Evolutionary conservation across 1,284 basidiomycete genomes (phyloP).

Genomic region (Xanthoconium separans): DNA sequence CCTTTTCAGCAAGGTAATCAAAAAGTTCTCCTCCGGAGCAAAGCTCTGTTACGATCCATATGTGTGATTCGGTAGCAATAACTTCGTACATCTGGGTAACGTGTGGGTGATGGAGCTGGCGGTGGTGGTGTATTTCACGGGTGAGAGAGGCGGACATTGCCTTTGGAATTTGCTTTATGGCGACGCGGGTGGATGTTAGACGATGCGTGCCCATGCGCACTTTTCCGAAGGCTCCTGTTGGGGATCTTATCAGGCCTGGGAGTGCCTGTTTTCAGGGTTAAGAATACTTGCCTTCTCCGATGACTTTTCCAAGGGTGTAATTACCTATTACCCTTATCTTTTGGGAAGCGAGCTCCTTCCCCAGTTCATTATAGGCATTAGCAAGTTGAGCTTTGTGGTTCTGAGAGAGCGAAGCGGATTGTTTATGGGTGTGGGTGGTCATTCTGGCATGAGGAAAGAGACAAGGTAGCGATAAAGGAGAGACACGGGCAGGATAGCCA

Average conservation of each 20-base stretch:
- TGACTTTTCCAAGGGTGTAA: conserved; percentile 92
- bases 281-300: conserved; percentile 82
- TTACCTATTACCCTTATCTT: conserved; percentile 92
- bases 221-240: conserved; percentile 85
- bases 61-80: conserved; percentile 91
- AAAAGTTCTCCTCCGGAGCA: conserved; percentile 97
- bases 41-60: conserved; percentile 97
- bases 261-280: conserved; percentile 13
- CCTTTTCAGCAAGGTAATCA: conserved; percentile 96
- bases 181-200: conserved; percentile 84
- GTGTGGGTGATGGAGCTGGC: conserved; percentile 92
- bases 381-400: conserved; percentile 86
- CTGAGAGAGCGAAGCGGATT: conserved; percentile 64
- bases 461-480: conserved; percentile 39
- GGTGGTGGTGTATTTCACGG: conserved; percentile 97
- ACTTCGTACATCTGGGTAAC: conserved; percentile 97
- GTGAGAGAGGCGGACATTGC: conserved; percentile 87
- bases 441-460: conserved; percentile 43
- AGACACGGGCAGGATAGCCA: conserved; percentile 39
- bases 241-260: conserved; percentile 29
- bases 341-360: conserved; percentile 87
- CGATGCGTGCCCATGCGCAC: conserved; percentile 92
- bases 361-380: conserved; percentile 95
- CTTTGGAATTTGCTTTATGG: conserved; percentile 98
- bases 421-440: conserved; percentile 55